These are phyloP conservation scores for Globisporangium camurandrum DNA, from an alignment of 352 stramenopile genomes.

Conservation along the genomic window DNA sequence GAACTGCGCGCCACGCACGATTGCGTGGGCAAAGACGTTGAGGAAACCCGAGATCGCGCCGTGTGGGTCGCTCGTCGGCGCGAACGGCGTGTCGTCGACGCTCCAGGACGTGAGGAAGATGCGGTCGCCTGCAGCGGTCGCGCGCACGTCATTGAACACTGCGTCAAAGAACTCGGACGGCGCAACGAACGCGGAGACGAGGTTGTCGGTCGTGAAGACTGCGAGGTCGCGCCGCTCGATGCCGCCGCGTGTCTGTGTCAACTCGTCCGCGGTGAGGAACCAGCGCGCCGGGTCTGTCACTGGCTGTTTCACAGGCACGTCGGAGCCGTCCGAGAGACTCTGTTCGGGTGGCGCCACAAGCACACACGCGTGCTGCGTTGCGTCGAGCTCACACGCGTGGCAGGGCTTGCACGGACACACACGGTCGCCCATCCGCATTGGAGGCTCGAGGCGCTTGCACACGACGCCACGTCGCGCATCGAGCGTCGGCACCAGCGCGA, in stretches of 20 bases:
- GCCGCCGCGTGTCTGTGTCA: slow-evolving; percentile 2
- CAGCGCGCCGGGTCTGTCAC: slow-evolving; percentile 5
- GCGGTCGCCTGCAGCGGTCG: slow-evolving; percentile 15
- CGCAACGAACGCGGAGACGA: slow-evolving; percentile 2
- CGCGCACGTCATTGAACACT: slow-evolving; percentile 8
- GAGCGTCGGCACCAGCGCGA: neutral
- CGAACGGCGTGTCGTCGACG: slow-evolving; percentile 10
- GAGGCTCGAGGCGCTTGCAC: slow-evolving; percentile 6
- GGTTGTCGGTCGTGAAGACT: slow-evolving; percentile 1
- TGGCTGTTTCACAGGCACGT: slow-evolving; percentile 16
- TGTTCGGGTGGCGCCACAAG: slow-evolving; percentile 9
- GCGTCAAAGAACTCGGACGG: slow-evolving; percentile 9
- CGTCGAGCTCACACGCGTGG: slow-evolving; percentile 23
- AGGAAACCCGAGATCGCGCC: slow-evolving; percentile 4
- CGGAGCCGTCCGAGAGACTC: slow-evolving; percentile 16
- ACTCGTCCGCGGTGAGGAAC: slow-evolving; percentile 5
- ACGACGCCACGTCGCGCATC: slow-evolving; percentile 1
- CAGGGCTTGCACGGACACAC: slow-evolving; percentile 29
- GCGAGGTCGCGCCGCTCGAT: slow-evolving; percentile 2
- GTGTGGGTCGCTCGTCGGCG: neutral
- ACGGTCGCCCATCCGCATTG: slow-evolving; percentile 13
- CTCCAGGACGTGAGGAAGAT: slow-evolving; percentile 11
- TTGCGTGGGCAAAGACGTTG: slow-evolving; percentile 3
- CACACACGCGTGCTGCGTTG: slow-evolving; percentile 10
- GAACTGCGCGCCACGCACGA: slow-evolving; percentile 1